phyloP scores from a whole-genome alignment of 2,329 filamentous ascomycete species.

The Myriosclerotinia curreyana region DNA sequence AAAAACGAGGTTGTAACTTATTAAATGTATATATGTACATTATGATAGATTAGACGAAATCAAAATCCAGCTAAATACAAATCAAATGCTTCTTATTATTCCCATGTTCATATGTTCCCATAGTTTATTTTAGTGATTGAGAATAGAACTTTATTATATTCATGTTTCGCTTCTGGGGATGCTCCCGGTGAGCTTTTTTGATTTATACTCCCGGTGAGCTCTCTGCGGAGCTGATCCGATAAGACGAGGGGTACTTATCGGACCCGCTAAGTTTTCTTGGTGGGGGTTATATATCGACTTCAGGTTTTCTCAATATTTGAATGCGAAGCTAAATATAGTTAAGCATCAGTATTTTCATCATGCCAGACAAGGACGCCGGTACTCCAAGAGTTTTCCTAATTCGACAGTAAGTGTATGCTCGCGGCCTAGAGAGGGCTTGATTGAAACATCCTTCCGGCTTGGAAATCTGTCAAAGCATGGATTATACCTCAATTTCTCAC shows the following conservation, averaged over 20 bases:
- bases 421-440: not conserved
- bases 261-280: constrained; percentile 5
- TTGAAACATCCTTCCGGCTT: not conserved
- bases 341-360: constrained; percentile 25
- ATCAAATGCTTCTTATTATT: not conserved
- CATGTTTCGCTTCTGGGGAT: not conserved
- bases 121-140: not conserved
- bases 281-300: constrained; percentile 3
- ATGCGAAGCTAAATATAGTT: not conserved
- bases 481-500: not conserved
- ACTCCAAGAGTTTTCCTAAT: constrained; percentile 44
- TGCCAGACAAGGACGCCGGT: constrained; percentile 40
- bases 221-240: not conserved
- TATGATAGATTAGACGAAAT: constrained; percentile 1
- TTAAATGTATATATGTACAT: constrained; percentile 1
- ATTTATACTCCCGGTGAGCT: not conserved
- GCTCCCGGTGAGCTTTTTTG: not conserved
- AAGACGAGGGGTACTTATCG: constrained; percentile 19
- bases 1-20: not conserved
- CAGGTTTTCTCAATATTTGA: not conserved
- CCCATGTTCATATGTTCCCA: too few species aligned
- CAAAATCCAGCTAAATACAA: not conserved
- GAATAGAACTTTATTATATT: not conserved
- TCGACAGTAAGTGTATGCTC: constrained; percentile 39
- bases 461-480: not conserved